Percentiles rank a stretch among this genome's conserved stretches.
These are phyloP conservation scores for Amanita pallidorosea DNA, from an alignment of 768 basidiomycete species.

Conservation along the genomic window DNA sequence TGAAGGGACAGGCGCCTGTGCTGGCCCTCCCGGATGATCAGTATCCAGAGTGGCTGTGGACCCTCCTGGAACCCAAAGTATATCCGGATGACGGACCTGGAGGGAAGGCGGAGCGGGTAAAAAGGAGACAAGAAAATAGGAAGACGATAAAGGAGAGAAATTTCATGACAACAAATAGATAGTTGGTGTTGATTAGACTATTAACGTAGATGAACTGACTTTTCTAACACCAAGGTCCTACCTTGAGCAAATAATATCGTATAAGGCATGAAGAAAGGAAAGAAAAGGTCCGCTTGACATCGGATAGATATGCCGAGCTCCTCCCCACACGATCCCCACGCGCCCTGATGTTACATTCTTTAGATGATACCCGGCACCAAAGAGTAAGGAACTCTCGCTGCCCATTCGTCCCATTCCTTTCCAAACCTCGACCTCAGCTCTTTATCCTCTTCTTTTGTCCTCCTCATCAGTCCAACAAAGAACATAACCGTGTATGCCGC, in stretches of 20 bases:
- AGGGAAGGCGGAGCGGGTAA: slow-evolving; percentile 48
- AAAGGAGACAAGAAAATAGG: slow-evolving; percentile 50
- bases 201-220: too few relatives aligned
- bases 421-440: slow-evolving; percentile 23
- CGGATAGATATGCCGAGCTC: too few relatives aligned
- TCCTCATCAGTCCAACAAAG: slow-evolving; percentile 14
- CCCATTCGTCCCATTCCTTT: slow-evolving; percentile 20
- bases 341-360: not conserved
- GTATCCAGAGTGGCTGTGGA: slow-evolving; percentile 90
- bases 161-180: slow-evolving; percentile 70
- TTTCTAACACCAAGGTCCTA: too few relatives aligned
- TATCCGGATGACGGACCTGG: slow-evolving; percentile 66
- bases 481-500: slow-evolving; percentile 14
- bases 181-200: too few relatives aligned
- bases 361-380: slow-evolving; percentile 21
- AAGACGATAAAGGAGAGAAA: slow-evolving; percentile 73
- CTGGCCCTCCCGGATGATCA: slow-evolving; percentile 70
- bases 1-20: slow-evolving; percentile 74
- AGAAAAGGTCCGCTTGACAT: too few relatives aligned
- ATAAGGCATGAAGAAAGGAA: too few relatives aligned
- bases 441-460: slow-evolving; percentile 23
- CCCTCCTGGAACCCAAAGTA: slow-evolving; percentile 47
- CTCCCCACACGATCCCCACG: too few relatives aligned
- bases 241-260: too few relatives aligned
- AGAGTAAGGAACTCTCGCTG: slow-evolving; percentile 19